phyloP scores from a whole-genome alignment of 225 moss, liverwort and hornwort genomes.

The Polytrichum formosum region DNA sequence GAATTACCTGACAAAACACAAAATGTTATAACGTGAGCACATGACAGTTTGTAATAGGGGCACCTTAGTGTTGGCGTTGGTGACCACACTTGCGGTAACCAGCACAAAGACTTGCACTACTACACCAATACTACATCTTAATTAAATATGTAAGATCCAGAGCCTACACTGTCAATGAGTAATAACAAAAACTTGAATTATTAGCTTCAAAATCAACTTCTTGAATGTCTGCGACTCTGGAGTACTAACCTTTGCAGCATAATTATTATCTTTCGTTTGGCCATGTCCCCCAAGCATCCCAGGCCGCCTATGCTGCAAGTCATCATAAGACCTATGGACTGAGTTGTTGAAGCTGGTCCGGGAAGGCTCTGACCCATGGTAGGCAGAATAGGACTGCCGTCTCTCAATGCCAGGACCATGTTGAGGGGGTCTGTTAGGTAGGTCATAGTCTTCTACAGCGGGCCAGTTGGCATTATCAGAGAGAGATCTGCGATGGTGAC shows the following conservation, averaged over 20 bases:
- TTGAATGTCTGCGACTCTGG: too few relatives aligned
- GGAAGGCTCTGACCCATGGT: constrained; percentile 25
- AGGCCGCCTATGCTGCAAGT: constrained; percentile 20
- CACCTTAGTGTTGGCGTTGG: too few relatives aligned
- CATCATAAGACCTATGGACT: constrained; percentile 16
- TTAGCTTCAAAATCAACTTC: too few relatives aligned
- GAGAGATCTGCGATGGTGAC: constrained; percentile 27
- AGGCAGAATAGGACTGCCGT: constrained; percentile 41
- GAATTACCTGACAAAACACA: constrained; percentile 22
- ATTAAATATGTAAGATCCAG: too few relatives aligned
- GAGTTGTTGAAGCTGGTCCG: constrained; percentile 20
- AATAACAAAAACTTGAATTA: too few relatives aligned
- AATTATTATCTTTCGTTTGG: constrained; percentile 26
- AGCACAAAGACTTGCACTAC: too few relatives aligned
- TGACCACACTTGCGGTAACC: too few relatives aligned
- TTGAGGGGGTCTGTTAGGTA: constrained; percentile 21
- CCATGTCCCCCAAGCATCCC: constrained; percentile 21
- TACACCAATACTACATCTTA: too few relatives aligned
- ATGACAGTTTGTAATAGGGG: too few relatives aligned
- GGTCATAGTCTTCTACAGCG: constrained; percentile 36
- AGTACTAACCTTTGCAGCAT: constrained; percentile 35
- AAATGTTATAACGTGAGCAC: too few relatives aligned
- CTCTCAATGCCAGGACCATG: constrained; percentile 24
- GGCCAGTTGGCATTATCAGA: constrained; percentile 46
- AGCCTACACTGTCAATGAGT: too few relatives aligned